Evolutionary conservation across 257 asterid genomes (phyloP).

Genomic region (Fraxinus cuspidata): DNA sequence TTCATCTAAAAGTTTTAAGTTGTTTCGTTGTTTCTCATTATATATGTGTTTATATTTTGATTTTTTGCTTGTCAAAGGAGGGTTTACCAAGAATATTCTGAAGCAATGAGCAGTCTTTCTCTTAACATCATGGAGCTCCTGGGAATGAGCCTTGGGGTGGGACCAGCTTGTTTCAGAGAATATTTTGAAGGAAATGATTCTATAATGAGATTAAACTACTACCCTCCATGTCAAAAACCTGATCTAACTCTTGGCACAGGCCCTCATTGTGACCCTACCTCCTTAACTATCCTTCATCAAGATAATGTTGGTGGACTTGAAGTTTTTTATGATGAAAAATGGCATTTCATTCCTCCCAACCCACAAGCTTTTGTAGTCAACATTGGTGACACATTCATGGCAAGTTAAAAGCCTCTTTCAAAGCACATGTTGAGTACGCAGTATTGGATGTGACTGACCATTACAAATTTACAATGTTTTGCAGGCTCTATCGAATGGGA

Average conservation of each 20-base stretch:
- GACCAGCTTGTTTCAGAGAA: slow-evolving; percentile 47
- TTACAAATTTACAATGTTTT: not conserved
- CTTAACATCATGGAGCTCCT: slow-evolving; percentile 62
- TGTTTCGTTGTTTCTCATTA: not conserved
- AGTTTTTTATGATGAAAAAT: slow-evolving; percentile 55
- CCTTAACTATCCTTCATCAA: slow-evolving; percentile 73
- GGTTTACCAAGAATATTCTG: slow-evolving; percentile 58
- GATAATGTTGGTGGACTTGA: slow-evolving; percentile 77
- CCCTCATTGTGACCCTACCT: slow-evolving; percentile 87
- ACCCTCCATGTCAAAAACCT: slow-evolving; percentile 68
- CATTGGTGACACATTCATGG: slow-evolving; percentile 89
- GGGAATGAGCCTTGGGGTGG: slow-evolving; percentile 70
- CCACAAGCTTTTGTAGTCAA: slow-evolving; percentile 74
- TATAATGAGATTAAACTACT: slow-evolving; percentile 72
- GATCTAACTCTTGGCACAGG: slow-evolving; percentile 72
- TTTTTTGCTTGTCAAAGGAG: slow-evolving; percentile 36
- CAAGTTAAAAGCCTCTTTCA: slow-evolving; percentile 6
- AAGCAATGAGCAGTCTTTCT: slow-evolving; percentile 60
- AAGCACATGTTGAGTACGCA: not conserved
- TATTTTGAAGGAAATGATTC: slow-evolving; percentile 68
- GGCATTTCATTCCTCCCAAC: slow-evolving; percentile 68
- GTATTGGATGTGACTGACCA: not conserved
- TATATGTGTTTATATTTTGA: not conserved
- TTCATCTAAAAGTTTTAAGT: not conserved
- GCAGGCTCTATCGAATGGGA: slow-evolving; percentile 83